Conservation (phyloP, 164 flowering plant species). For the Annona cherimola region DNA sequence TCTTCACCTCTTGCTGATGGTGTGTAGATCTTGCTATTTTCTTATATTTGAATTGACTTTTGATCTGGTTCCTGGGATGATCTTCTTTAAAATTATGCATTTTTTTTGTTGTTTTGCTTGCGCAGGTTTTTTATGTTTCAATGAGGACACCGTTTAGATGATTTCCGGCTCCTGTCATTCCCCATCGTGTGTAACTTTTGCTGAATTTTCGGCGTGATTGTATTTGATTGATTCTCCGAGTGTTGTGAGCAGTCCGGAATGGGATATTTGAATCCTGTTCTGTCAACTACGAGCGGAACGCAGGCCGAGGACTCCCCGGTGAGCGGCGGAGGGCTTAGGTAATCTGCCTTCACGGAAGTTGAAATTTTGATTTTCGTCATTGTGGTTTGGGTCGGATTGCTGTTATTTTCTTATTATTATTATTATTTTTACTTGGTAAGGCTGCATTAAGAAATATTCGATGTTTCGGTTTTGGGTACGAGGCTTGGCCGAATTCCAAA, state of each 20-base stretch:
- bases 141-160: background rate
- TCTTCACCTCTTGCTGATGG: background rate
- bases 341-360: background rate
- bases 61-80: background rate
- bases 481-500: background rate
- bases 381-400: background rate
- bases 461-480: background rate
- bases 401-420: background rate
- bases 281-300: conserved; percentile 51
- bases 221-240: background rate
- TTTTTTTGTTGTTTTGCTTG: background rate
- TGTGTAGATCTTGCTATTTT: background rate
- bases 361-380: background rate
- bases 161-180: background rate
- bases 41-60: background rate
- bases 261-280: conserved; percentile 71
- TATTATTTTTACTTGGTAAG: background rate
- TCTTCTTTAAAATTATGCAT: background rate
- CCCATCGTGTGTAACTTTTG: background rate
- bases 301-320: conserved; percentile 71
- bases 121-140: background rate
- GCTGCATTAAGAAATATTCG: background rate
- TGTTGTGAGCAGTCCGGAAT: conserved; percentile 19
- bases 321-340: conserved; percentile 95
- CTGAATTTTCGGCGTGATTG: background rate